Evolutionary conservation across 1,284 basidiomycete genomes (phyloP).

Genomic region (Omphalotus olearius): DNA sequence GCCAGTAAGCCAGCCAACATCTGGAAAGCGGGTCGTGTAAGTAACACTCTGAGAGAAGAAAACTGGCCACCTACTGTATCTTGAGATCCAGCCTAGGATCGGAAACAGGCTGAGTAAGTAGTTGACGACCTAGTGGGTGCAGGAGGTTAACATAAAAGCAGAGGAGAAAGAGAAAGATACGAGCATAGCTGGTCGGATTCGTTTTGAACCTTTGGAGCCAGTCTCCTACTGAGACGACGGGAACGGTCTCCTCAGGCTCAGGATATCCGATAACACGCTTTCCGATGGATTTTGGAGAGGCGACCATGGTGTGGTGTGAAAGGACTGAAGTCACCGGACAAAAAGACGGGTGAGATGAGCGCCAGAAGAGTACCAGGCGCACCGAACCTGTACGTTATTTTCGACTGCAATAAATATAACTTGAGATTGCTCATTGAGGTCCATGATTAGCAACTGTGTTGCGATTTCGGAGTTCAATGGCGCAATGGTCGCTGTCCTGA

Average conservation of each 20-base stretch:
- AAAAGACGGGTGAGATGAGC: not conserved
- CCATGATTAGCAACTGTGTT: slow-evolving; percentile 26
- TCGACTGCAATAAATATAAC: no score
- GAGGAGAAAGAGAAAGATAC: slow-evolving; percentile 18
- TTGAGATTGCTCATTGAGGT: no score
- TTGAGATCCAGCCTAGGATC: slow-evolving; percentile 76
- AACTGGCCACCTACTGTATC: slow-evolving; percentile 64
- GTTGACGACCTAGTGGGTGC: slow-evolving; percentile 38
- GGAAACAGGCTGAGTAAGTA: slow-evolving; percentile 79
- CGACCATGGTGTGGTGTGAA: no score
- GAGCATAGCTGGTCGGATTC: slow-evolving; percentile 46
- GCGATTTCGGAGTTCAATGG: slow-evolving; percentile 32
- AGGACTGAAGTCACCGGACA: not conserved
- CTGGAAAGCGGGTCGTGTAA: slow-evolving; percentile 28
- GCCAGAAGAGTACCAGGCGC: not conserved
- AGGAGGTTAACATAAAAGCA: not conserved
- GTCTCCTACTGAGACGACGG: slow-evolving; percentile 51
- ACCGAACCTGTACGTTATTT: not conserved
- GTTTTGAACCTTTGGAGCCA: slow-evolving; percentile 40
- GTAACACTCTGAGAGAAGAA: slow-evolving; percentile 4
- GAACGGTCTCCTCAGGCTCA: slow-evolving; percentile 57
- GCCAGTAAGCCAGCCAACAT: slow-evolving; percentile 69
- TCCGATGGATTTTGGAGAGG: slow-evolving; percentile 43
- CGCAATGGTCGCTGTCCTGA: slow-evolving; percentile 23
- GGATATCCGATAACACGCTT: slow-evolving; percentile 61